A percentile compares a stretch with the other conserved stretches of the same genome.
Conservation (phyloP, 2,329 filamentous ascomycete genomes). For the Aurifilum marmelostoma region DNA sequence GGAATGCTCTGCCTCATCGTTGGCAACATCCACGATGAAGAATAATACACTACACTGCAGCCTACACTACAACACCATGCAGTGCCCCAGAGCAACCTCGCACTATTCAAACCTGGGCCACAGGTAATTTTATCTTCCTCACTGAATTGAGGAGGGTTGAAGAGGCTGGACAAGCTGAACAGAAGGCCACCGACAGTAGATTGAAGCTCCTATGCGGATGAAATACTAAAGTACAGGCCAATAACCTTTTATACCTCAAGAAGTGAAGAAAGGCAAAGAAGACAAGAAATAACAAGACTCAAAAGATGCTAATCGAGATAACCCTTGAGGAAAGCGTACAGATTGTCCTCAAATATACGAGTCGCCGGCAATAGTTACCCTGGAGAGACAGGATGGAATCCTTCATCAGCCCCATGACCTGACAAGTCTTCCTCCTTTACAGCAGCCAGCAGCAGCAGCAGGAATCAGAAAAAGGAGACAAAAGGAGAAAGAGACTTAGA, state of each 20-base stretch:
- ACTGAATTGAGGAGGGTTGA: neutral
- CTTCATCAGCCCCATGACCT: neutral
- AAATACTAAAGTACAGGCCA: neutral
- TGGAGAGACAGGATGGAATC: too few species aligned
- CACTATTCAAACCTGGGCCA: neutral
- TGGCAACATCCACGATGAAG: neutral
- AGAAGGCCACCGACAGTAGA: neutral
- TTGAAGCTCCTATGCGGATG: neutral
- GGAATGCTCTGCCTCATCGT: too few species aligned
- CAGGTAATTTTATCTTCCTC: too few species aligned
- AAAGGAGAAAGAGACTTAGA: neutral
- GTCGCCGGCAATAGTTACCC: too few species aligned
- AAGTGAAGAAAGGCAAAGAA: neutral
- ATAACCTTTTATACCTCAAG: neutral
- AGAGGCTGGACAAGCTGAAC: neutral
- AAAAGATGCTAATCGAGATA: too few species aligned
- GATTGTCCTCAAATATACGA: too few species aligned
- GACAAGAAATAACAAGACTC: too few species aligned
- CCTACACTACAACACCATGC: neutral
- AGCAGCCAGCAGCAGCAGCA: neutral
- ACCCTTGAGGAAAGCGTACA: too few species aligned
- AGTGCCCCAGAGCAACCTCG: neutral
- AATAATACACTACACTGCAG: neutral
- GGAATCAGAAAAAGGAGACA: too few species aligned
- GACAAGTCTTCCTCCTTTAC: neutral